phyloP scores from a whole-genome alignment of 2,329 filamentous ascomycete genomes.

The Teratosphaeria pseudoeucalypti region DNA sequence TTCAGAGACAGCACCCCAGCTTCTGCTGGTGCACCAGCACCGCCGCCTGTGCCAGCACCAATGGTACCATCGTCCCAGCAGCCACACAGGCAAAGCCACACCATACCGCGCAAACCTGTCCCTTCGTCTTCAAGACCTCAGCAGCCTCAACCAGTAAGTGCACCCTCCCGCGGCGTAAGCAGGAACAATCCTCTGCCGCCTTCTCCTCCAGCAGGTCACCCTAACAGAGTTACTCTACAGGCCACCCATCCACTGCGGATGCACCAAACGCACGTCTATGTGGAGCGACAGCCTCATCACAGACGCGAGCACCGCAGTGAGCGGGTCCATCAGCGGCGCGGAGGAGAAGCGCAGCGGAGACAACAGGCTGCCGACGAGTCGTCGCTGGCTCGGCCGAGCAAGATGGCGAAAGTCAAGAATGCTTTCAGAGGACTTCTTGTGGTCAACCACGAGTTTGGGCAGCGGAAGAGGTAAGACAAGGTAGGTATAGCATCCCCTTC shows the following conservation, averaged over 20 bases:
- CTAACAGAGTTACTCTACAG: background rate
- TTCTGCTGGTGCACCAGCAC: background rate
- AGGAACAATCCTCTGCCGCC: background rate
- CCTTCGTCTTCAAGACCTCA: background rate
- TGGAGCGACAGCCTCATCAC: background rate
- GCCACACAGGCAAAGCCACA: background rate
- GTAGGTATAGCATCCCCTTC: background rate
- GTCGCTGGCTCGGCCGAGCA: background rate
- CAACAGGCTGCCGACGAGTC: background rate
- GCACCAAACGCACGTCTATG: background rate
- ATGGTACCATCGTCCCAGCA: background rate
- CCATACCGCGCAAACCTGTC: background rate
- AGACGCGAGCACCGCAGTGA: background rate
- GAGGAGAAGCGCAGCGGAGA: background rate
- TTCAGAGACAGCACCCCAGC: background rate
- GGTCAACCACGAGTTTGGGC: background rate
- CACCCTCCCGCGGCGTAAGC: background rate
- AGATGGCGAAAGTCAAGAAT: background rate
- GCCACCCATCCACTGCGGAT: background rate
- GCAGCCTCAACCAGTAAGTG: background rate
- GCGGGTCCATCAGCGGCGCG: background rate
- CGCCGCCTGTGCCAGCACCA: background rate
- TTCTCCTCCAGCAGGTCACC: background rate
- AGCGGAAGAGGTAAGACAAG: background rate
- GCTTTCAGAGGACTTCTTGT: background rate